Base-by-base conservation (phyloP, 2,329 filamentous ascomycete genomes). In the Fusarium albidum region DNA sequence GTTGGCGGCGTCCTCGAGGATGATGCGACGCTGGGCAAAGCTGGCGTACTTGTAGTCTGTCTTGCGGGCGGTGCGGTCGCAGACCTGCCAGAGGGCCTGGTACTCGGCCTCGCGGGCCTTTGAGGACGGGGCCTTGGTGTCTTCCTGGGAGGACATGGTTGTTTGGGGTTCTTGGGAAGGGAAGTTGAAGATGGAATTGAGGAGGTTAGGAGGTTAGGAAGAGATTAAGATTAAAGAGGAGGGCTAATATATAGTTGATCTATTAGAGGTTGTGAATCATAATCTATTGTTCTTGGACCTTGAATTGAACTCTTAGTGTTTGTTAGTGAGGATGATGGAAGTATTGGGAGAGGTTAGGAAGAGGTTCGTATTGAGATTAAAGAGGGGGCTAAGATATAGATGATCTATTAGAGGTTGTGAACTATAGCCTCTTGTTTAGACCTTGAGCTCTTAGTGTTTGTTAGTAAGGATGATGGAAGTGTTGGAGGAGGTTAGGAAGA, bases 1-100 rank as follows among this genome's bases (percentile, higher is more conserved):
- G 4, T 7, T 34, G 3, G 39, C 46, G 21, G 54, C 49, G 1
- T 49, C 18, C 4, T 43, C 29, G 7, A 68, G 44, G 25, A 68
- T 38, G 12, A 32, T 14, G 1, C 43, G 29, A n/a, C 59, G 63
- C 4, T 18, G 13, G 3, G 37, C 9, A 1, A 44, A 18, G 15
- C 34, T 35, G 9, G 41, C 49, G 3, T 25, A 14, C 4, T 48
- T 17, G 54, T 65, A 68, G 4, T 49, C 46, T 0, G 26, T 18
- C 18, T 55, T 62, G 27, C 55, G 52, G 6, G 52, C 21, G 31
- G 50, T 31, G 29, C 65, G 65, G 4, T 65, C 56, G 33, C 57
- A 65, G 17, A 47, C 46, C 38, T 65, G 63, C 65, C 65, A 68
- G 32, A 68, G 42, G 9, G 65, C 57, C 9, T 68, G 65, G 14